phyloP scores from a whole-genome alignment of 2,329 filamentous ascomycete genomes.

The Fusarium palustre region DNA sequence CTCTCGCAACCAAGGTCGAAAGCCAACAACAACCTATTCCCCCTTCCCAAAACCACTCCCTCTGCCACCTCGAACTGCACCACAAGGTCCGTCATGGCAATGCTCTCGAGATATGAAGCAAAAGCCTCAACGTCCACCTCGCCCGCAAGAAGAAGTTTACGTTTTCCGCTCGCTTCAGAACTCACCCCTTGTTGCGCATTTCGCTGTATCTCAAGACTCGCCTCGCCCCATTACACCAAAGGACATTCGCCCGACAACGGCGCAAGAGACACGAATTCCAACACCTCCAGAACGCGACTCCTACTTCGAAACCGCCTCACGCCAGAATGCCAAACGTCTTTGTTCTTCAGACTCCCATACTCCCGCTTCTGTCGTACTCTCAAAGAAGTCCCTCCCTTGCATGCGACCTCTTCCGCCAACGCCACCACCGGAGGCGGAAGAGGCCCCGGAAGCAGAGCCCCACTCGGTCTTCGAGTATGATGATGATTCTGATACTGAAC shows the following conservation, averaged over 20 bases:
- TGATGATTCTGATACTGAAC: conserved; percentile 60
- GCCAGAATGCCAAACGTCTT: conserved; percentile 42
- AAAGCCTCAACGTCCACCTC: conserved; percentile 48
- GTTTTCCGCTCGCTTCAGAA: conserved; percentile 30
- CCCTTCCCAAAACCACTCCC: conserved; percentile 56
- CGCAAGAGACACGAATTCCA: conserved; percentile 27
- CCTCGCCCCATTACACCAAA: conserved; percentile 36
- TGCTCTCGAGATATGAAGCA: conserved; percentile 38
- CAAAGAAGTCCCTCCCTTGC: conserved; percentile 47
- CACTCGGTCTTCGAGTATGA: conserved; percentile 64
- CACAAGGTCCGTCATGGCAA: conserved; percentile 47
- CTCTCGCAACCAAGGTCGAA: conserved; percentile 36
- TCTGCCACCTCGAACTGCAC: conserved; percentile 51
- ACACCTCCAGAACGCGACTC: conserved; percentile 22
- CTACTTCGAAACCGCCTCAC: conserved; percentile 40
- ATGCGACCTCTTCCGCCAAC: conserved; percentile 43
- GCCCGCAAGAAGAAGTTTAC: conserved; percentile 45
- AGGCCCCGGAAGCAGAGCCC: conserved; percentile 29
- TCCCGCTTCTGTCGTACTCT: conserved; percentile 35
- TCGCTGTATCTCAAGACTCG: conserved; percentile 33
- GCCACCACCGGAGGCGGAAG: conserved; percentile 37
- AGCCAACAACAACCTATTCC: conserved; percentile 53
- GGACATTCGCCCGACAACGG: conserved; percentile 22
- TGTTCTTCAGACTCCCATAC: conserved; percentile 32
- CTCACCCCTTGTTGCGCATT: conserved; percentile 27